Evolutionary conservation across 345 rosid species (phyloP), one percentile per base, ranked within the genome.

Genomic region (Odontarrhena argentea): DNA sequence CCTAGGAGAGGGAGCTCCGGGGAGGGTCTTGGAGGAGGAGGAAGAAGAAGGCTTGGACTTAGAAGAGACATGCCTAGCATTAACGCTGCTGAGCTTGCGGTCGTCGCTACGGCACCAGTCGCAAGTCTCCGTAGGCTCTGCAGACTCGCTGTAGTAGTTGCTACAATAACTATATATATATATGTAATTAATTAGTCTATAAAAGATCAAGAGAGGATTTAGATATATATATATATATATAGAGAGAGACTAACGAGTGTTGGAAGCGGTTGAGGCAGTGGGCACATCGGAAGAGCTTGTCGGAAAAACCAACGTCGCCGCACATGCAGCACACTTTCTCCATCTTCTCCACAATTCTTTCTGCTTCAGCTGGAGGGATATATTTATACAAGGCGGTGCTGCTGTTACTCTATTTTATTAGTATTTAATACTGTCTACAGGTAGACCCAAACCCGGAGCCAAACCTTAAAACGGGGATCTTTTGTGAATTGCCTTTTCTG

Each of bases 51-150:
- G 52, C 69, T 82, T 84, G 77, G 75, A 84, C 0, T 85, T 77
- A 9, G 85, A 74, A 80, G 85, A 73, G 6, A 80, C 85, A 1
- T 67, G 74, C 58, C 54, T 78, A 7, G 66, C 38, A 28, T 28
- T 4, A 4, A 67, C 68, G 58, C 44, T 74, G 56, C 73, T 73
- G 47, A 75, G 74, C 76, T 80, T 85, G 52, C n/a, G 62, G 25
- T 55, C 36, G 63, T 84, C 91, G 68, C 85, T 87, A 45, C 51
- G 88, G 76, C 98, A 92, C 98, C 98, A 92, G 74, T 89, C 90
- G 35, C 98, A 92, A 60, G 57, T 60, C n/a, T 76, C 83, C 5
- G 82, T 75, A 36, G 87, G 81, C 67, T 78, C 91, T 9, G 87
- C 77, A 3, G 52, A 60, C 59, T 86, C 96, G 11, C 84, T 75